Base-by-base conservation (phyloP, 2,329 filamentous ascomycete species). In the Xylariaceae sp. region DNA sequence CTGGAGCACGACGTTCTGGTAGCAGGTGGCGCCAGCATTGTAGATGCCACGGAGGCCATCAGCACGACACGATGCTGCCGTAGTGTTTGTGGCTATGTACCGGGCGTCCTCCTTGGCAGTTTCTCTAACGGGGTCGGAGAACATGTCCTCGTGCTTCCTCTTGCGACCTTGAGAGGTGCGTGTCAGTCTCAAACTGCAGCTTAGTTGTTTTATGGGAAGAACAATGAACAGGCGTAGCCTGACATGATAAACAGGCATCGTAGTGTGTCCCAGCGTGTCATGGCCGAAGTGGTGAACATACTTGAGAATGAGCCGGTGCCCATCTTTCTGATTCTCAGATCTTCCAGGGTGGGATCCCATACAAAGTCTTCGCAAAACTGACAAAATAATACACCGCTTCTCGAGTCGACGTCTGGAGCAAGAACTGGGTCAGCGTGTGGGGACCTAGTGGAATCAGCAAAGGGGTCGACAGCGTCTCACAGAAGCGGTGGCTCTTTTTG, bases 1-100 rank as follows among this genome's bases (percentile, higher is more conserved):
- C 68, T 97, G 94, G 14, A 99, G 77, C 42, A 97, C 90, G 30
- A 96, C 92, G 61, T 94, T 95, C 78, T 97, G 92, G 70, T 96
- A 99, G 73, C 92, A 99, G 11, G 94, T 97, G 51, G 95, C 90
- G n/a, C 92, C 94, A 67, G 96, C 92, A 64, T 97, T 99, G 70
- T 95, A 96, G 53, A 99, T 86, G 31, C 92, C 92, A 33, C 94
- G 84, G 36, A 96, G 81, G 10, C 94, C 92, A 58, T 87, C 90
- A 15, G 90, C 90, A 49, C 89, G 84, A 65, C 92, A 96, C 11
- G 90, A 87, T 6, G 89, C 85, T 49, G 84, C 81, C 27, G 81
- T 85, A 11, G 90, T 91, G 64, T 96, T 95, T 52, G 77, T 77
- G 38, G 83, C 80, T 56, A 96, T 86, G 60, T 89, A 90, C 48